Percentiles rank a stretch among this genome's conserved stretches.
Evolutionary conservation across 345 rosid species (phyloP).

Genomic region (Syzygium oleosum): DNA sequence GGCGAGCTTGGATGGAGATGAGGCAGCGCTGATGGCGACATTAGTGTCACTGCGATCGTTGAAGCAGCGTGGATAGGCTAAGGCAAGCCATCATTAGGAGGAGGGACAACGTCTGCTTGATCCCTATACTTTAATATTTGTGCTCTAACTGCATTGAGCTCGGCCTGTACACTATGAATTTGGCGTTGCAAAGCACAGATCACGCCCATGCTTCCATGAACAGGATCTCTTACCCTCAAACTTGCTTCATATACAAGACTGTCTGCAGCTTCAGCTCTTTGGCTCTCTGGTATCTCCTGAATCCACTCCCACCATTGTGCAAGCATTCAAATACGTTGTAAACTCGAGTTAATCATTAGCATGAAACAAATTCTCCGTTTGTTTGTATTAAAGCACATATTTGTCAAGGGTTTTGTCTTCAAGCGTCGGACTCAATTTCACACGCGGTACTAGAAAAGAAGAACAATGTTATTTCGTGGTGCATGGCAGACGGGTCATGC

Average conservation of each 20-base stretch:
- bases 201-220: constrained; percentile 92
- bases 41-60: constrained; percentile 10
- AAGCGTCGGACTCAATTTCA: neutral
- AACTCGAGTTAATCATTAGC: neutral
- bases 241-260: constrained; percentile 86
- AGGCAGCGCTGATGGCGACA: constrained; percentile 5
- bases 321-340: neutral
- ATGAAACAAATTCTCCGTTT: neutral
- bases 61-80: constrained; percentile 26
- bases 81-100: constrained; percentile 33
- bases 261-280: constrained; percentile 70
- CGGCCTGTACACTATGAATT: constrained; percentile 59
- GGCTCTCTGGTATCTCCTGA: constrained; percentile 73
- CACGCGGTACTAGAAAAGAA: neutral
- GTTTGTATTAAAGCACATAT: neutral
- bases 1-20: constrained; percentile 11
- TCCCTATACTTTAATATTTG: constrained; percentile 64
- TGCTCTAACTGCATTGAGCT: constrained; percentile 53
- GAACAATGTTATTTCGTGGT: neutral
- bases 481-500: neutral
- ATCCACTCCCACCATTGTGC: neutral
- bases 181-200: constrained; percentile 72
- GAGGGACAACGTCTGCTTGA: constrained; percentile 37
- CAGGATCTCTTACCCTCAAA: constrained; percentile 78
- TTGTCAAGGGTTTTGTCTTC: neutral